Conservation (phyloP, 768 basidiomycete genomes). For the Coprinopsis marcescibilis region DNA sequence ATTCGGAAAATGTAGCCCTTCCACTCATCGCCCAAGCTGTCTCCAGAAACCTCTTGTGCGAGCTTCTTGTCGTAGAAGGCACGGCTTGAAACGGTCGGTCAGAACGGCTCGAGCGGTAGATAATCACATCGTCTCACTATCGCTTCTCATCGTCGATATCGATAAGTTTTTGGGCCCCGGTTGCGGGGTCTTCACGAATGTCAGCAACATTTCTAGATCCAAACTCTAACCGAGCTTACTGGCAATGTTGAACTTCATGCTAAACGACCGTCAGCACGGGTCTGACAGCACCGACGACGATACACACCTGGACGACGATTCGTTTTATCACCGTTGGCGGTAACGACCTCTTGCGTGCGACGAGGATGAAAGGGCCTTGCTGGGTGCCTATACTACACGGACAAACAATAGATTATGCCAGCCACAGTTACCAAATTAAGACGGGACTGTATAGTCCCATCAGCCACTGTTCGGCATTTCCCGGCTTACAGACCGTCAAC, state of each 20-base stretch:
- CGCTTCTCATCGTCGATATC: constrained; percentile 90
- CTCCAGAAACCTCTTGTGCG: constrained; percentile 88
- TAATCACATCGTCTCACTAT: constrained; percentile 45
- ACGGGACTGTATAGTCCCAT: constrained; percentile 55
- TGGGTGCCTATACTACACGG: constrained; percentile 25
- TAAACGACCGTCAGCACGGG: constrained; percentile 21
- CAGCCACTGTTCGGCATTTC: constrained; percentile 38
- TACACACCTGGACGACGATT: constrained; percentile 27
- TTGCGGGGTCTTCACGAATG: constrained; percentile 73
- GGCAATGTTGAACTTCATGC: constrained; percentile 98
- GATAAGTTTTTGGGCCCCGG: constrained; percentile 94
- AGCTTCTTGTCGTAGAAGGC: constrained; percentile 98
- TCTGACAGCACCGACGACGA: constrained; percentile 13
- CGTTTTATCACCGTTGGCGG: constrained; percentile 38
- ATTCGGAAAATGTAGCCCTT: constrained; percentile 96
- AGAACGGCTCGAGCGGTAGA: neutral
- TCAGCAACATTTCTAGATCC: constrained; percentile 9
- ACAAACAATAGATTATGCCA: constrained; percentile 28
- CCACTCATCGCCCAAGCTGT: constrained; percentile 91
- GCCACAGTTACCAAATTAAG: constrained; percentile 37
- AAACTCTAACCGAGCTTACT: constrained; percentile 50
- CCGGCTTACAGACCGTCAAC: constrained; percentile 17
- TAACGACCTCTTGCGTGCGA: constrained; percentile 33
- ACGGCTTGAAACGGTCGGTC: constrained; percentile 47
- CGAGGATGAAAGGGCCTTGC: constrained; percentile 21